A percentile compares a stretch with the other conserved stretches of the same genome.
These are phyloP conservation scores for Discostella pseudostelligera DNA, from an alignment of 108 stramenopile species.

Conservation along the genomic window DNA sequence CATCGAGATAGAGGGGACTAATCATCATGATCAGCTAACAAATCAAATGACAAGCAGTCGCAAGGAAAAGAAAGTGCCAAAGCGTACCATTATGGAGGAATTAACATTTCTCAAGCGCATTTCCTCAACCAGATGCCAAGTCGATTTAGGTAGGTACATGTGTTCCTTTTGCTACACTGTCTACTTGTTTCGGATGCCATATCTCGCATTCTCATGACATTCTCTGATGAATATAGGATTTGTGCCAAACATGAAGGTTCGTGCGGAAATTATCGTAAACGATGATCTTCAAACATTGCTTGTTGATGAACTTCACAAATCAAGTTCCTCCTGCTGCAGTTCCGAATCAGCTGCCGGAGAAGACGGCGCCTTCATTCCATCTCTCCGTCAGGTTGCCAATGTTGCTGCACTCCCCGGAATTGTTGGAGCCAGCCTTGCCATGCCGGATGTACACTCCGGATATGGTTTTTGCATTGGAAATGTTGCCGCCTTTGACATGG, in stretches of 20 bases:
- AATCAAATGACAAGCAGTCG: neutral
- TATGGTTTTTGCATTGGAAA: conserved; percentile 90
- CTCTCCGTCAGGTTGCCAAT: conserved; percentile 76
- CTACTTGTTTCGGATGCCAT: no score
- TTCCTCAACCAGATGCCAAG: conserved; percentile 43
- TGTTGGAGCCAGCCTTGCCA: conserved; percentile 66
- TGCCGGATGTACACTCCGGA: conserved; percentile 86
- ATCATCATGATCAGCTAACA: neutral
- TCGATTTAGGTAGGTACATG: conserved; percentile 14
- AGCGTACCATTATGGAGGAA: conserved; percentile 61
- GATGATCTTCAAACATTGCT: conserved; percentile 51
- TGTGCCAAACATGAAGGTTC: conserved; percentile 76
- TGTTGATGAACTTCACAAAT: conserved; percentile 66
- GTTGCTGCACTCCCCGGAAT: conserved; percentile 87
- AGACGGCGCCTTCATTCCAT: conserved; percentile 74
- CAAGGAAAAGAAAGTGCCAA: conserved; percentile 4
- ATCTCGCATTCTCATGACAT: no score
- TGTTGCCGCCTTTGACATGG: conserved; percentile 90
- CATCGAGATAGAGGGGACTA: neutral
- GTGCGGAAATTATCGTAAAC: conserved; percentile 74
- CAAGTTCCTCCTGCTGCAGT: conserved; percentile 19
- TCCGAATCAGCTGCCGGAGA: conserved; percentile 7
- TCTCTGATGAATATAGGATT: conserved; percentile 40
- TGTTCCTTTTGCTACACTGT: no score
- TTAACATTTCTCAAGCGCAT: conserved; percentile 50